A percentile compares a stretch with the other conserved stretches of the same genome.
Conservation (phyloP, 2,329 filamentous ascomycete species). For the Ceratocystis diversiconidia region DNA sequence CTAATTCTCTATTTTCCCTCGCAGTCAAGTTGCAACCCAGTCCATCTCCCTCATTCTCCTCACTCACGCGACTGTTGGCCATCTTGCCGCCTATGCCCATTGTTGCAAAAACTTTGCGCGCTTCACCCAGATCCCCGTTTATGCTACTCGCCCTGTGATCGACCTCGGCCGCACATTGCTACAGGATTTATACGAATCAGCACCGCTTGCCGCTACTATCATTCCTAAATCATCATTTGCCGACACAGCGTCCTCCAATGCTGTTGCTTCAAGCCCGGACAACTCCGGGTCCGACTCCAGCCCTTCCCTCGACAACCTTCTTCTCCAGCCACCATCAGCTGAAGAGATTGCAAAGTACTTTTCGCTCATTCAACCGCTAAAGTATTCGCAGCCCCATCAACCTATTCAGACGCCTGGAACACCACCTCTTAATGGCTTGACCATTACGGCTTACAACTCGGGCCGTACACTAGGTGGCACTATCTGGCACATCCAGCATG, state of each 20-base stretch:
- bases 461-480: conserved; percentile 92
- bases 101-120: conserved; percentile 93
- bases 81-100: conserved; percentile 86
- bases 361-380: conserved; percentile 74
- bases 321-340: conserved; percentile 55
- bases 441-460: conserved; percentile 91
- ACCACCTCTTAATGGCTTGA: conserved; percentile 76
- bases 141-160: conserved; percentile 86
- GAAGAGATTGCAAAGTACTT: conserved; percentile 93
- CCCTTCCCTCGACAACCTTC: conserved; percentile 37
- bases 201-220: conserved; percentile 72
- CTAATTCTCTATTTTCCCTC: background rate
- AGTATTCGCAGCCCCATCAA: conserved; percentile 93
- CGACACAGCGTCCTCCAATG: conserved; percentile 24
- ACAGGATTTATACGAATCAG: conserved; percentile 84
- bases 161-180: conserved; percentile 80
- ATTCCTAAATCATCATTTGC: conserved; percentile 61
- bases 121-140: conserved; percentile 84
- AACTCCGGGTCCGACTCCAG: conserved; percentile 39
- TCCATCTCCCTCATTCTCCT: conserved; percentile 73
- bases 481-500: conserved; percentile 97
- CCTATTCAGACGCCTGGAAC: conserved; percentile 77
- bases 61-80: conserved; percentile 81
- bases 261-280: conserved; percentile 14
- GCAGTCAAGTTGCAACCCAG: conserved; percentile 67